Percentiles rank a stretch among this genome's conserved stretches.
phyloP scores from a whole-genome alignment of 2,329 filamentous ascomycete genomes.

The Claviceps purpurea region DNA sequence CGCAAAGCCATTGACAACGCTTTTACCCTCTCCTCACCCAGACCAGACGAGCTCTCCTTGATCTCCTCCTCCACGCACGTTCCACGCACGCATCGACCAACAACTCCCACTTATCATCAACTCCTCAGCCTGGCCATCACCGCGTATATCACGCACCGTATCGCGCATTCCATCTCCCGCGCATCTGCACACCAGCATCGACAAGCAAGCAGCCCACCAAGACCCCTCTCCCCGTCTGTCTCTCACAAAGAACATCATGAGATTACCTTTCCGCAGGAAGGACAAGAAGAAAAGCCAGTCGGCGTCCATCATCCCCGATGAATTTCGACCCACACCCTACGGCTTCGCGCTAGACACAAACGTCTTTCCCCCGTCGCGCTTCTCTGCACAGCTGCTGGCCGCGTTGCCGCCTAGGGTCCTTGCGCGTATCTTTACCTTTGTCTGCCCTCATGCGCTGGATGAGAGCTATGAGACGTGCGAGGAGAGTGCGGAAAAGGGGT shows the following conservation, averaged over 20 bases:
- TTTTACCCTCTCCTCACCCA: too few species aligned
- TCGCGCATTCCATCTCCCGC: too few species aligned
- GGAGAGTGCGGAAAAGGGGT: constrained; percentile 65
- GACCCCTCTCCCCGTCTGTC: too few species aligned
- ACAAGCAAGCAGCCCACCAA: too few species aligned
- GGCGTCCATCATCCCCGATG: constrained; percentile 13
- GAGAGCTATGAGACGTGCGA: constrained; percentile 72
- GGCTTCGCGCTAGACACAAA: constrained; percentile 11
- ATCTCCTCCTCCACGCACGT: too few species aligned
- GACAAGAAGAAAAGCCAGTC: constrained; percentile 21
- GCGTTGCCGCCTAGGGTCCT: constrained; percentile 57
- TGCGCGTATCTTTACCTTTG: constrained; percentile 61
- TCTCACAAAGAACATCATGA: constrained; percentile 13
- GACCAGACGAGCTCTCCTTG: too few species aligned
- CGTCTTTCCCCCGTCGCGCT: constrained; percentile 23
- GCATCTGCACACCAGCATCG: too few species aligned
- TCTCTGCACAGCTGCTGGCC: constrained; percentile 31
- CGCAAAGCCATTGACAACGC: too few species aligned
- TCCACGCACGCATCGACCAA: too few species aligned
- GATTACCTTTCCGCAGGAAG: constrained; percentile 24
- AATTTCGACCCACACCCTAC: constrained; percentile 15
- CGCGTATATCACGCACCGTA: too few species aligned
- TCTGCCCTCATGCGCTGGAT: constrained; percentile 75
- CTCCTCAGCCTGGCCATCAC: too few species aligned
- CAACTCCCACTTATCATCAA: too few species aligned